Percentiles rank a stretch among this genome's conserved stretches.
These are phyloP conservation scores for Psidium guajava DNA, from an alignment of 345 rosid species.

Conservation along the genomic window DNA sequence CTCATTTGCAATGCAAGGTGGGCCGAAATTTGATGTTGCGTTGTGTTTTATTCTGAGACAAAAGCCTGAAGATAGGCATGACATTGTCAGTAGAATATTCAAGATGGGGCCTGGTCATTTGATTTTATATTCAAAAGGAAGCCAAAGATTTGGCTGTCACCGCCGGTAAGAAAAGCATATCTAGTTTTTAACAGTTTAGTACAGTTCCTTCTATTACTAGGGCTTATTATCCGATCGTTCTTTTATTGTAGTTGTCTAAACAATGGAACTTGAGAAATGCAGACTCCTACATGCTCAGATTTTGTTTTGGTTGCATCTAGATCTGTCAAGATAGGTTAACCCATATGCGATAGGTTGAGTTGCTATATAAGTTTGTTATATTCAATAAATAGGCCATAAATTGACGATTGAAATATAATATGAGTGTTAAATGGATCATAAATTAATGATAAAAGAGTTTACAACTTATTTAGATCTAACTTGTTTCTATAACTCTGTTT, in stretches of 20 bases:
- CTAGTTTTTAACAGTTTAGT: background rate
- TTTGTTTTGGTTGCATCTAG: background rate
- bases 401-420: too few species aligned
- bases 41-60: background rate
- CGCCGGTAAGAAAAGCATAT: background rate
- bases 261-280: background rate
- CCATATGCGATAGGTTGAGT: too few species aligned
- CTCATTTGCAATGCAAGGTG: background rate
- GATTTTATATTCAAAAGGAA: background rate
- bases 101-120: background rate
- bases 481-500: too few species aligned
- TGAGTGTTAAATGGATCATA: too few species aligned
- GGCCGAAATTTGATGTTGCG: background rate
- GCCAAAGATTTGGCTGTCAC: background rate
- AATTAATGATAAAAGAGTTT: too few species aligned
- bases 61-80: background rate
- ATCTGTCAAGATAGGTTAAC: background rate
- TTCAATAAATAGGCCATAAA: too few species aligned
- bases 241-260: background rate
- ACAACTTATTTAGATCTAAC: too few species aligned
- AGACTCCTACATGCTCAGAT: background rate
- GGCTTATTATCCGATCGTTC: background rate
- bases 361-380: too few species aligned
- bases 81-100: background rate
- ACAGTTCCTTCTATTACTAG: background rate